These are phyloP conservation scores for Botryococcus braunii DNA, from an alignment of 163 green algal species.

Conservation along the genomic window DNA sequence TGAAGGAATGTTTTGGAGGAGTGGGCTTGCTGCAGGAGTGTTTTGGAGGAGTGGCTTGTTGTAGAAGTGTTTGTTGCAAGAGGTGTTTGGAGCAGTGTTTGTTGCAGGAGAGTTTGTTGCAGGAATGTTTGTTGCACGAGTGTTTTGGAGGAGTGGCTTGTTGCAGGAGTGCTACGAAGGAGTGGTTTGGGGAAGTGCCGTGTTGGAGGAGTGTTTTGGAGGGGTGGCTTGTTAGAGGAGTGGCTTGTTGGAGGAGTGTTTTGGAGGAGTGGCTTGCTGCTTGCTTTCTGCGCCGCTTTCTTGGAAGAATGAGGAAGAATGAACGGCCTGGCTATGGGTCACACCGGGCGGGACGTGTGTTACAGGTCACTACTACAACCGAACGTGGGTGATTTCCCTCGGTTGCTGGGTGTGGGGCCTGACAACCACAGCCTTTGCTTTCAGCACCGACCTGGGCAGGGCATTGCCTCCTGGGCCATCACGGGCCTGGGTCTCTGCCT, in stretches of 20 bases:
- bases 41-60: background rate
- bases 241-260: too few relatives aligned
- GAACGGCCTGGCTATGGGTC: background rate
- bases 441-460: constrained; percentile 21
- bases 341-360: background rate
- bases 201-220: background rate
- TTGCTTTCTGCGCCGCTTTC: background rate
- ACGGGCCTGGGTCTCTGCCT: constrained; percentile 76
- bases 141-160: background rate
- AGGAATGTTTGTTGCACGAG: background rate
- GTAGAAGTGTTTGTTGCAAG: background rate
- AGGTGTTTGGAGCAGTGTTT: background rate
- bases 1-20: background rate
- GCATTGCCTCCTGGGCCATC: constrained; percentile 51
- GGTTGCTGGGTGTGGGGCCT: constrained; percentile 28
- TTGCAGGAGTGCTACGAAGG: background rate
- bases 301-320: background rate
- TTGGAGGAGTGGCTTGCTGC: background rate
- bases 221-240: background rate
- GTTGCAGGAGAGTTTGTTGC: too few relatives aligned
- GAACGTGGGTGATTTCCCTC: constrained; percentile 7
- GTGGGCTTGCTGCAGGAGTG: background rate
- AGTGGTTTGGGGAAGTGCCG: background rate
- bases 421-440: constrained; percentile 31
- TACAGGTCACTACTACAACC: constrained; percentile 18